These are phyloP conservation scores for Leishmania gerbilli DNA, from an alignment of 208 protist species.

Conservation along the genomic window DNA sequence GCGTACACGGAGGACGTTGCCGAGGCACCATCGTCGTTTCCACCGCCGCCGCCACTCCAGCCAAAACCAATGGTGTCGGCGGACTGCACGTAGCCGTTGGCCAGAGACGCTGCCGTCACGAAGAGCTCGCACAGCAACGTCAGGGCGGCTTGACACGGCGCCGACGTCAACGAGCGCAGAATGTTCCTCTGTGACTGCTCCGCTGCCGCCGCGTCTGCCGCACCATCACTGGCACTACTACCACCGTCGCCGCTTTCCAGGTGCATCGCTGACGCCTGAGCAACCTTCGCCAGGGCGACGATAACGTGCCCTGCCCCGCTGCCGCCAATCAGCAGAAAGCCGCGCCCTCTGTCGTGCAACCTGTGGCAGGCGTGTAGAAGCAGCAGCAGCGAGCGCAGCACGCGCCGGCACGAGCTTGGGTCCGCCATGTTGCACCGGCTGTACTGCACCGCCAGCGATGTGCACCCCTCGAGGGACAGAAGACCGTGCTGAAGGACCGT, in stretches of 20 bases:
- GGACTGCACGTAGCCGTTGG: constrained; percentile 57
- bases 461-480: constrained; percentile 43
- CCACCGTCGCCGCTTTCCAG: background rate
- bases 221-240: constrained; percentile 11
- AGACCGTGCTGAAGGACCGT: constrained; percentile 60
- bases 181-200: constrained; percentile 8
- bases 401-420: constrained; percentile 47
- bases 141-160: constrained; percentile 52
- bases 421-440: constrained; percentile 57
- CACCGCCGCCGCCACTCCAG: constrained; percentile 13
- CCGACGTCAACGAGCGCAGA: constrained; percentile 29
- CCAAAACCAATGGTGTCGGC: constrained; percentile 22
- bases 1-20: constrained; percentile 18
- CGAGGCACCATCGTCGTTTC: constrained; percentile 12
- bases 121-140: constrained; percentile 54
- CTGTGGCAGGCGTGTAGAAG: constrained; percentile 58
- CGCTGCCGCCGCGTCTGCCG: constrained; percentile 19
- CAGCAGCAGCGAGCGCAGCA: constrained; percentile 49
- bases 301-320: constrained; percentile 41
- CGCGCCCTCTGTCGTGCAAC: constrained; percentile 37
- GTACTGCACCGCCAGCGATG: constrained; percentile 52
- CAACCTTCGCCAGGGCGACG: constrained; percentile 36
- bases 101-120: constrained; percentile 35
- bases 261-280: constrained; percentile 20
- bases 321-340: constrained; percentile 30